Conservation (phyloP, 2,329 filamentous ascomycete species). For the Hymenoscyphus repandus region DNA sequence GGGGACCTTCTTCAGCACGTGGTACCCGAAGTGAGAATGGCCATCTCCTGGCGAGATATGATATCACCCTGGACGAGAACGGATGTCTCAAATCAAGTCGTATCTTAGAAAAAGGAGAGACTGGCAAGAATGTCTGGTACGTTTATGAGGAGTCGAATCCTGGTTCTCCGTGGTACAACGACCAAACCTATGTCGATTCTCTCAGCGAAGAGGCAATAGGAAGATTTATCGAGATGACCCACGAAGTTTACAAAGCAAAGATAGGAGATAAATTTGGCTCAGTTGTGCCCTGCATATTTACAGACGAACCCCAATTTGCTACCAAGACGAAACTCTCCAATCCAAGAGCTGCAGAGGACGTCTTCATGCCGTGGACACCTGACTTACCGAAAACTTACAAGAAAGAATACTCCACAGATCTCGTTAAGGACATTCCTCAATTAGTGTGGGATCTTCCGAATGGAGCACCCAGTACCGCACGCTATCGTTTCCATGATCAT, state of each 20-base stretch:
- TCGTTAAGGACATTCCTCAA: conserved; percentile 27
- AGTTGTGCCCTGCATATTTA: conserved; percentile 31
- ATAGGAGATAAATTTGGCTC: conserved; percentile 29
- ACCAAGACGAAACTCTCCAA: conserved; percentile 28
- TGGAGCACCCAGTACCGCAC: conserved; percentile 22
- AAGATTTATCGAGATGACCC: conserved; percentile 29
- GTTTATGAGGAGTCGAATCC: conserved; percentile 31
- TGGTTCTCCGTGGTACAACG: conserved; percentile 30
- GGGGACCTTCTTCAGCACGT: conserved; percentile 1
- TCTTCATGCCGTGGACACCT: conserved; percentile 31
- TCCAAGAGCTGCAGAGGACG: conserved; percentile 22
- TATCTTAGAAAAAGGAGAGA: conserved; percentile 18
- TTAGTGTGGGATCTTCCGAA: conserved; percentile 30
- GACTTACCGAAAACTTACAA: conserved; percentile 27
- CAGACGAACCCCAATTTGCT: conserved; percentile 32
- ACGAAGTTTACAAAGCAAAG: conserved; percentile 29
- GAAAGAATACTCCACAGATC: conserved; percentile 20
- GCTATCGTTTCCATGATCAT: conserved; percentile 32
- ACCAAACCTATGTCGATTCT: conserved; percentile 31
- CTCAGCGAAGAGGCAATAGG: conserved; percentile 27
- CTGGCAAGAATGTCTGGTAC: conserved; percentile 28
- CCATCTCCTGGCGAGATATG: conserved; percentile 25
- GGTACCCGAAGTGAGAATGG: conserved; percentile 23
- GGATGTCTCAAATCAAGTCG: conserved; percentile 24
- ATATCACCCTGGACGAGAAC: conserved; percentile 22